Percentiles rank a stretch among this genome's conserved stretches.
phyloP scores from a whole-genome alignment of 2,329 filamentous ascomycete species.

The Fusarium decemcellulare region DNA sequence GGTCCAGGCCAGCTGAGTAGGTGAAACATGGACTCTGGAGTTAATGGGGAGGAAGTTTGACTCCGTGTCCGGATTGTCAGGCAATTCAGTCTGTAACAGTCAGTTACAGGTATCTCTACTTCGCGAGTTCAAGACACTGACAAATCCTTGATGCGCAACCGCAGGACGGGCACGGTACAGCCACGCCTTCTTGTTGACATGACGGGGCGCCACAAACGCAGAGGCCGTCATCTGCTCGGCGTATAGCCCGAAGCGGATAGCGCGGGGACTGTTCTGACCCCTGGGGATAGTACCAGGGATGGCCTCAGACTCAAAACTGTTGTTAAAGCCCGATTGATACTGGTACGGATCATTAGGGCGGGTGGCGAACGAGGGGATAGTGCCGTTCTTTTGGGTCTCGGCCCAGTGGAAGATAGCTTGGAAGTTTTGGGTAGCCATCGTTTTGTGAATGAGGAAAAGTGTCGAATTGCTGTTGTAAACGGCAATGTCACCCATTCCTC shows the following conservation, averaged over 20 bases:
- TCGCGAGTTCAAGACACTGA: background rate
- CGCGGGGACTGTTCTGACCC: slow-evolving; percentile 59
- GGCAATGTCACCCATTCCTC: no score
- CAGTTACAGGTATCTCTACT: no score
- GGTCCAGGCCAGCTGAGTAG: slow-evolving; percentile 35
- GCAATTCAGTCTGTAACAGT: slow-evolving; percentile 4
- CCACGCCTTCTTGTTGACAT: slow-evolving; percentile 47
- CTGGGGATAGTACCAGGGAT: slow-evolving; percentile 60
- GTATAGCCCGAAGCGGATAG: slow-evolving; percentile 54
- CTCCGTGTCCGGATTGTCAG: slow-evolving; percentile 23
- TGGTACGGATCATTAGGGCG: slow-evolving; percentile 58
- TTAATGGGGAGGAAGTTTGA: slow-evolving; percentile 33
- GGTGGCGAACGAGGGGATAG: slow-evolving; percentile 66
- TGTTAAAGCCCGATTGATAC: slow-evolving; percentile 70
- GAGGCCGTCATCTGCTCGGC: slow-evolving; percentile 59
- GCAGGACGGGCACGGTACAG: slow-evolving; percentile 45
- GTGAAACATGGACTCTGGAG: slow-evolving; percentile 32
- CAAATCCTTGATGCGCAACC: slow-evolving; percentile 46
- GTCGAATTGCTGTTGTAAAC: no score
- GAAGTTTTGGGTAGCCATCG: slow-evolving; percentile 52
- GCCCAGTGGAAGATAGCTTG: slow-evolving; percentile 69
- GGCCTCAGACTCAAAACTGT: slow-evolving; percentile 57
- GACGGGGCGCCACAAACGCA: slow-evolving; percentile 47
- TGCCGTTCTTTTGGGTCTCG: slow-evolving; percentile 68
- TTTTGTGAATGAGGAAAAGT: background rate